Evolutionary conservation across 2,329 filamentous ascomycete species (phyloP), one percentile per base, ranked within the genome.

Genomic region (Cladophialophora carrionii): DNA sequence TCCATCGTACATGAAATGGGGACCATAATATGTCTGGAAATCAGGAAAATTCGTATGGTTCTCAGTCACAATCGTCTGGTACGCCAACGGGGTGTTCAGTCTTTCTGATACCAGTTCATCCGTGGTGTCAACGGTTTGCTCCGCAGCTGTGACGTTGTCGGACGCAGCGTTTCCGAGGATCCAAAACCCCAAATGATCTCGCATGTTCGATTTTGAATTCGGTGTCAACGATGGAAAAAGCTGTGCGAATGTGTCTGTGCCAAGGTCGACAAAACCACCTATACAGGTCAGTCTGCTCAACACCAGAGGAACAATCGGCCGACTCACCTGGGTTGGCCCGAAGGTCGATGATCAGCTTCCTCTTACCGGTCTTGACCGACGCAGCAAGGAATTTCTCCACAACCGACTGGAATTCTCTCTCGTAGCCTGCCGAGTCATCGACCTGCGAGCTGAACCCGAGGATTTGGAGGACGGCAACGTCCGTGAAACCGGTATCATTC

Each of bases 341-440:
- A 6, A 90, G 72, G 68, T 90, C 88, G 64, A 90, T 83, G 32
- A 90, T 79, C 4, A 90, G 78, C 73, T 85, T 87, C n/a, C 78
- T 84, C 72, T 87, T 87, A 1, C 80, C 79, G 1, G 77, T 77
- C 1, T 73, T 62, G 49, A 80, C 79, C 12, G 80, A 80, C 48
- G 78, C 75, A 0, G 78, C 74, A 17, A 88, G 77, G 69, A 87
- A 83, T 7, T 70, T 66, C 43, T 68, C 56, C 3, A 67, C 65
- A 22, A 69, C 67, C 14, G 41, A 29, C 56, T 70, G 67, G 41
- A 68, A 70, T 24, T 69, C 68, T 31, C 49, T 34, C n/a, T 66
- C 59, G 53, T 68, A 68, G 5, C 41, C 59, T 32, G 32, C 20
- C 9, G 37, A 10, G 31, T 43, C 2, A 71, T 68, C 60, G 62